Evolutionary conservation across 805 yeast species (phyloP).

Genomic region (Cyberlindnera mississippiensis): DNA sequence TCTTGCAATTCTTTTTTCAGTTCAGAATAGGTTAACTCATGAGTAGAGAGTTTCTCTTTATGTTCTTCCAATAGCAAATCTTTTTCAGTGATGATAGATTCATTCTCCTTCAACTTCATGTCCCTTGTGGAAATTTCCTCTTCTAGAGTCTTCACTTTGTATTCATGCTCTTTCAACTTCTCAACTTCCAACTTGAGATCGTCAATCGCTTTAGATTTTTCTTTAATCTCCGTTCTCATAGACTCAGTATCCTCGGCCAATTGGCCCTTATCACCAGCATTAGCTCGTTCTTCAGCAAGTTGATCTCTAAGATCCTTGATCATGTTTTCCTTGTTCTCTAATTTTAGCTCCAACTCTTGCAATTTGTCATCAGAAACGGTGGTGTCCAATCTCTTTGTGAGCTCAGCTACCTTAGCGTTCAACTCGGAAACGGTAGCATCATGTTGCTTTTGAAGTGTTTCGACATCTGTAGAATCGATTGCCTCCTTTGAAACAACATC

Average conservation of each 20-base stretch:
- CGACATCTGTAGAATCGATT: neutral
- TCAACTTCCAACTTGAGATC: neutral
- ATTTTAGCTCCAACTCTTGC: constrained; percentile 18
- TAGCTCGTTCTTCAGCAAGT: neutral
- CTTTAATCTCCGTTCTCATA: constrained; percentile 1
- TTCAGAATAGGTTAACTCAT: neutral
- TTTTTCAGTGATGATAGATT: constrained; percentile 2
- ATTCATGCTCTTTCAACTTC: neutral
- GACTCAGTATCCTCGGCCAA: neutral
- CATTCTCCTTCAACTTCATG: constrained; percentile 2
- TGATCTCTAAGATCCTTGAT: constrained; percentile 16
- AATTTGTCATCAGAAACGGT: constrained; percentile 14
- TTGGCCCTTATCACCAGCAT: no score
- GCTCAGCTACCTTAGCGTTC: no score
- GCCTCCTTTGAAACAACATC: constrained; percentile 1
- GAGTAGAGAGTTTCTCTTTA: neutral
- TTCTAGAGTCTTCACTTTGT: constrained; percentile 1
- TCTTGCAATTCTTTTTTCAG: constrained; percentile 1
- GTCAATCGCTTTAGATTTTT: neutral
- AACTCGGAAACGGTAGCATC: no score
- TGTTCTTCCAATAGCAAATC: constrained; percentile 6
- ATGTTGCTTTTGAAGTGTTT: neutral
- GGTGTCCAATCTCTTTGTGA: neutral
- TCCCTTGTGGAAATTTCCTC: constrained; percentile 1
- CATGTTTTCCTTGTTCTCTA: constrained; percentile 21